Conservation (phyloP, 2,329 filamentous ascomycete genomes). For the Dothiorella sarmentorum region DNA sequence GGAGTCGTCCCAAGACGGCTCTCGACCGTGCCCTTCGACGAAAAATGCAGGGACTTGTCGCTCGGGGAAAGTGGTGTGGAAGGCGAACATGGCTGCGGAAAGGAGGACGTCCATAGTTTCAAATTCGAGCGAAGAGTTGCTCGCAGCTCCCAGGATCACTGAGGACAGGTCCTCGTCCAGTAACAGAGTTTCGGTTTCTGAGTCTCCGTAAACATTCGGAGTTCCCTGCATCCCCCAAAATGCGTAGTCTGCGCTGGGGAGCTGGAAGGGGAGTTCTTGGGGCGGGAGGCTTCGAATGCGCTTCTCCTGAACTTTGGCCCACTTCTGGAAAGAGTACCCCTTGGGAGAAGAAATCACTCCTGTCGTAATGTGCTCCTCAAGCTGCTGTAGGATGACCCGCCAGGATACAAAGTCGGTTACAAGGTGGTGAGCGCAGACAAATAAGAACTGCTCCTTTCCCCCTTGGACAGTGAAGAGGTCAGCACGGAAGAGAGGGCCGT, state of each 20-base stretch:
- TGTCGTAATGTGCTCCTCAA: slow-evolving; percentile 32
- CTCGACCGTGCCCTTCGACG: slow-evolving; percentile 26
- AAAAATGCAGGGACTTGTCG: slow-evolving; percentile 16
- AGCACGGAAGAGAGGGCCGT: slow-evolving; percentile 40
- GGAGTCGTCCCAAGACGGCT: slow-evolving; percentile 21
- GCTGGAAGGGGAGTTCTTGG: slow-evolving; percentile 24
- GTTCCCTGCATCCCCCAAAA: slow-evolving; percentile 40
- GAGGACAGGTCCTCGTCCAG: slow-evolving; percentile 33
- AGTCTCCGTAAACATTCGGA: slow-evolving; percentile 34
- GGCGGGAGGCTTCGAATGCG: slow-evolving; percentile 28
- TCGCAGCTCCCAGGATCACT: neutral
- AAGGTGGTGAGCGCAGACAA: slow-evolving; percentile 37
- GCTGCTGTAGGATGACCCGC: slow-evolving; percentile 38
- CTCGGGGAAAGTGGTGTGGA: slow-evolving; percentile 3
- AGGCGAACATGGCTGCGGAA: neutral
- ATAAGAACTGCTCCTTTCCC: slow-evolving; percentile 20
- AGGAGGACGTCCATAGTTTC: slow-evolving; percentile 12
- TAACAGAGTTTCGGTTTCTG: slow-evolving; percentile 30
- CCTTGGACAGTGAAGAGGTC: slow-evolving; percentile 41
- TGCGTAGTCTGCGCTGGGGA: slow-evolving; percentile 28
- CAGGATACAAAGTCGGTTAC: slow-evolving; percentile 39
- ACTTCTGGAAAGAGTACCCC: slow-evolving; percentile 36
- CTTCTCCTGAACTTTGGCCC: slow-evolving; percentile 33
- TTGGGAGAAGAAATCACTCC: slow-evolving; percentile 27
- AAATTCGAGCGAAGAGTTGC: neutral